Percentiles rank a stretch among this genome's conserved stretches.
Evolutionary conservation across 176 grass and related monocot genomes (phyloP).

Genomic region (Coix lacrymajobi): DNA sequence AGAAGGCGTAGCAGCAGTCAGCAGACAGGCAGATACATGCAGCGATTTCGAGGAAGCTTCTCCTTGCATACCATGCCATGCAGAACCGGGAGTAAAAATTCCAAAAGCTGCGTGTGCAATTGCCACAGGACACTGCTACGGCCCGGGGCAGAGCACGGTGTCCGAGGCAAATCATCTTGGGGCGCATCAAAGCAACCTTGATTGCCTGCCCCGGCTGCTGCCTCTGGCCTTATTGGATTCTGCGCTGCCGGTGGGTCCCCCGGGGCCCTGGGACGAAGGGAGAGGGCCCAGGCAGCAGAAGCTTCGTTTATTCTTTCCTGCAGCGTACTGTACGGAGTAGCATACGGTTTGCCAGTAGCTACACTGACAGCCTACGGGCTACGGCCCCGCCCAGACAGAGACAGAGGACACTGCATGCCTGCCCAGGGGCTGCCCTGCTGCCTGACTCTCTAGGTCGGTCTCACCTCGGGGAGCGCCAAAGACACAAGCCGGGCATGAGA

Average conservation of each 20-base stretch:
- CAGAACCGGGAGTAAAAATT: slow-evolving; percentile 26
- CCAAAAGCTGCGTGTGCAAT: slow-evolving; percentile 24
- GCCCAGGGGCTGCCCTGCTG: not conserved
- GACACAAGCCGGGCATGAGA: not conserved
- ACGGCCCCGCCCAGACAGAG: too few relatives aligned
- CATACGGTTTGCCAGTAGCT: slow-evolving; percentile 16
- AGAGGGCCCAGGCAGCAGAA: slow-evolving; percentile 40
- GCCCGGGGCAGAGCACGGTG: not conserved
- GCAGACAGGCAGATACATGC: slow-evolving; percentile 21
- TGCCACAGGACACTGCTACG: not conserved
- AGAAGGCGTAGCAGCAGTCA: not conserved
- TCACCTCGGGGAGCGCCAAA: slow-evolving; percentile 11
- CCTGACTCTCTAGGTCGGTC: not conserved
- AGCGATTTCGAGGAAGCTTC: slow-evolving; percentile 69
- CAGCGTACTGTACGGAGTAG: not conserved
- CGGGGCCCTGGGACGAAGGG: not conserved
- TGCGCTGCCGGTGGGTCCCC: slow-evolving; percentile 29
- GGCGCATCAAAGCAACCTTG: slow-evolving; percentile 35
- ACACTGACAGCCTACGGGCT: too few relatives aligned
- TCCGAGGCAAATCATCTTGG: slow-evolving; percentile 68
- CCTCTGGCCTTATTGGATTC: slow-evolving; percentile 37
- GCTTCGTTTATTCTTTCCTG: slow-evolving; percentile 48
- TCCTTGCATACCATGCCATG: slow-evolving; percentile 24
- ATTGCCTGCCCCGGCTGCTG: not conserved
- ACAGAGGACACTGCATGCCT: not conserved